Base-by-base conservation (phyloP, 2,329 filamentous ascomycete genomes). In the Leptographium radiaticola region DNA sequence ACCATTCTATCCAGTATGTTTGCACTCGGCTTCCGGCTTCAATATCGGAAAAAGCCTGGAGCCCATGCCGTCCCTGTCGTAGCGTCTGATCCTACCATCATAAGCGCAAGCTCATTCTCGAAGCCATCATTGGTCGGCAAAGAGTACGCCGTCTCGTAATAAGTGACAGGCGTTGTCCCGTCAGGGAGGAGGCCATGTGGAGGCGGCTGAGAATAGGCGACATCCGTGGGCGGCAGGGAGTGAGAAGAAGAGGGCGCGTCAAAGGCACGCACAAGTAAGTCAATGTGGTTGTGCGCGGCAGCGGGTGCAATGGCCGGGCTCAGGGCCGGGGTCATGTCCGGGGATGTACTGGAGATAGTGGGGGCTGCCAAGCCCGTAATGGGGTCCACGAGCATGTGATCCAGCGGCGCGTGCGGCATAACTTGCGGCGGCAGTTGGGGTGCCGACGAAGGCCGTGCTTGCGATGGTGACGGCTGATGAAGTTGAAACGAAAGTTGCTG, bases 91-190 rank as follows among this genome's bases (percentile, higher is more conserved):
- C 71, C 72, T 42, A 71, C 65, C 30, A 74, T 67, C 53, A 71
- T 71, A 48, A 67, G 68, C 56, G 71, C 70, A 51, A 76, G 59
- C 60, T 75, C 74, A 10, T 62, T 65, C 57, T 74, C 70, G 55
- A 71, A 76, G 2, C 73, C 73, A 53, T 76, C 74, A 45, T 68
- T 68, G 16, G 49, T 47, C 4, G 53, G 40, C 4, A 52, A 12
- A 30, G 51, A 44, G n/a, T 40, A 31, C 13, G 50, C 31, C 4
- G 45, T 15, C 10, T 51, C 54, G 42, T 51, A 57, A 11, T 54
- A 54, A 0, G 54, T 20, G 1, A 8, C 20, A 6, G 31, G 9
- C 18, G n/a, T 15, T 9, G 34, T n/a, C 15, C 13, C 30, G 40
- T 16, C 20, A 9, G 39, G 16, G 13, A 51, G 31, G 8, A 51